A percentile compares a stretch with the other conserved stretches of the same genome.
These are phyloP conservation scores for Cydonia oblonga DNA, from an alignment of 331 rosid genomes.

Conservation along the genomic window DNA sequence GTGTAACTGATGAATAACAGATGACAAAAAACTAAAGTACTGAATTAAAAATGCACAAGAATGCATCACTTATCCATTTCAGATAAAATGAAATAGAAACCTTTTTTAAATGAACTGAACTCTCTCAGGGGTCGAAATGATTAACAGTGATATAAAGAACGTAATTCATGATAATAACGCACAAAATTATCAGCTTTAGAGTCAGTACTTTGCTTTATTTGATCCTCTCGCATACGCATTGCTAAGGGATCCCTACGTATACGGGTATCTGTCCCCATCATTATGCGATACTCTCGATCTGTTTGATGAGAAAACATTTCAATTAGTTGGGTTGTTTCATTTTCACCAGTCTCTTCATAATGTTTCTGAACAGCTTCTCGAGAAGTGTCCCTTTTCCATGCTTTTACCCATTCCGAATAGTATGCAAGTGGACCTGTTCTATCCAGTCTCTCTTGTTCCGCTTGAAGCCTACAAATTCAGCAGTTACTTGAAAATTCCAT, in stretches of 20 bases:
- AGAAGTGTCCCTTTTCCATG: constrained; percentile 79
- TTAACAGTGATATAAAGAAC: background rate
- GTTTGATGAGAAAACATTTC: constrained; percentile 85
- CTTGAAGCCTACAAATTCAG: constrained; percentile 61
- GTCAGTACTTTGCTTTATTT: constrained; percentile 85
- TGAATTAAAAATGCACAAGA: background rate
- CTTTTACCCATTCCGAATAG: constrained; percentile 96
- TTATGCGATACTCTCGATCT: constrained; percentile 83
- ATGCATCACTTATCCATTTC: background rate
- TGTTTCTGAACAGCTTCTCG: constrained; percentile 75
- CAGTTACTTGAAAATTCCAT: constrained; percentile 1
- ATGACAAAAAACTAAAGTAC: background rate
- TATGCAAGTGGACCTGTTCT: constrained; percentile 58
- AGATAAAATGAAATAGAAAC: background rate
- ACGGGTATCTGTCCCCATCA: constrained; percentile 97
- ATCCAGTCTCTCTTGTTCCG: constrained; percentile 61
- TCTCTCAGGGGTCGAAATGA: background rate
- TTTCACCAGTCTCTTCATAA: constrained; percentile 93
- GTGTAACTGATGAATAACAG: background rate
- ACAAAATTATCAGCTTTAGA: constrained; percentile 27
- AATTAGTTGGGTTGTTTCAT: constrained; percentile 65
- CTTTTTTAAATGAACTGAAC: background rate
- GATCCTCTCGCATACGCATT: constrained; percentile 89
- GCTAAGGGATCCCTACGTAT: constrained; percentile 87
- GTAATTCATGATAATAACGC: constrained; percentile 8